A percentile compares a stretch with the other conserved stretches of the same genome.
Conservation (phyloP, 2,329 filamentous ascomycete genomes). For the Ceratocystis cacaofunesta region DNA sequence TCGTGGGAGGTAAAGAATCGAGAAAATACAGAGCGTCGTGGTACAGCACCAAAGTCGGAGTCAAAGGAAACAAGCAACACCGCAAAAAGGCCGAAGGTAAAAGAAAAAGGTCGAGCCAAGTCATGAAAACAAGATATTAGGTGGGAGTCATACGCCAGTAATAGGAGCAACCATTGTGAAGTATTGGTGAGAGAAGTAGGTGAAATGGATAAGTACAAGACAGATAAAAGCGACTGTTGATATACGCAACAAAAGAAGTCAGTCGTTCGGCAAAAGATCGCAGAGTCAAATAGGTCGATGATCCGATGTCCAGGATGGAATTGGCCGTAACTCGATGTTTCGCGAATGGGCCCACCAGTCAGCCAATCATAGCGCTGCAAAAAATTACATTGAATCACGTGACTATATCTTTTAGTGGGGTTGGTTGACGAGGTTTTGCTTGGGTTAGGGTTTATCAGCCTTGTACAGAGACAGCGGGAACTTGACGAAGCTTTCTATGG, state of each 20-base stretch:
- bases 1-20: neutral
- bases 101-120: neutral
- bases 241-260: neutral
- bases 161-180: constrained; percentile 28
- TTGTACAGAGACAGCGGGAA: neutral
- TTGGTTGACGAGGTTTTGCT: neutral
- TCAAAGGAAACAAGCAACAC: neutral
- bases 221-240: neutral
- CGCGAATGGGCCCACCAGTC: neutral
- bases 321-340: neutral
- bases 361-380: constrained; percentile 12
- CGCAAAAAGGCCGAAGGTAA: neutral
- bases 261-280: constrained; percentile 5
- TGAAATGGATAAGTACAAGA: constrained; percentile 1
- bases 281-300: constrained; percentile 1
- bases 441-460: neutral
- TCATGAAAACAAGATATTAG: constrained; percentile 23
- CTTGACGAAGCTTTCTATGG: constrained; percentile 3
- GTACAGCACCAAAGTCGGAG: neutral
- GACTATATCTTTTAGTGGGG: constrained; percentile 3
- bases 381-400: constrained; percentile 7
- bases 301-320: constrained; percentile 12
- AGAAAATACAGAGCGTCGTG: neutral
- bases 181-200: neutral
- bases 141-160: constrained; percentile 38